phyloP scores from a whole-genome alignment of 2,329 filamentous ascomycete species.

The Mycosphaerella sp. region DNA sequence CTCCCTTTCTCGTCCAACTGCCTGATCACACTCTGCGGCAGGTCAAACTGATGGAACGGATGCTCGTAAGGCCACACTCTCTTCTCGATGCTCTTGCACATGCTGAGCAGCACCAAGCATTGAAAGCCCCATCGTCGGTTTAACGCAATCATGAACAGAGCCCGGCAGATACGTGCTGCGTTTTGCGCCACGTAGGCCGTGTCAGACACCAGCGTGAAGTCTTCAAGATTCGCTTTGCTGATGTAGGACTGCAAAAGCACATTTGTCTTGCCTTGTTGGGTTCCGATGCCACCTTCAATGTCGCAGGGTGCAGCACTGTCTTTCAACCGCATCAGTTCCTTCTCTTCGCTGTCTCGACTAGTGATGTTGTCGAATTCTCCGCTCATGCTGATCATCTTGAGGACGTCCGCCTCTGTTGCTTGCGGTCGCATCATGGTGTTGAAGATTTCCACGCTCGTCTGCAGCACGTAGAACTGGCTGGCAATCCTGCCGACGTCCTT shows the following conservation, averaged over 20 bases:
- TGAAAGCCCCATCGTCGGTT: constrained; percentile 95
- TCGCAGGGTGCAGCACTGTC: constrained; percentile 68
- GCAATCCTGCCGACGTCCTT: constrained; percentile 97
- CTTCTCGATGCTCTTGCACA: constrained; percentile 97
- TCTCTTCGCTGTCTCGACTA: constrained; percentile 79
- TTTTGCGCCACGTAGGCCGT: constrained; percentile 94
- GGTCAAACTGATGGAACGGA: constrained; percentile 88
- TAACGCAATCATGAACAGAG: constrained; percentile 93
- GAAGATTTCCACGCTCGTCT: constrained; percentile 92
- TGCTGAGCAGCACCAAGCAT: constrained; percentile 79
- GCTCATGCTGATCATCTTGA: constrained; percentile 96
- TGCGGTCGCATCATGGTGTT: constrained; percentile 86
- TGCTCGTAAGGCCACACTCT: constrained; percentile 93
- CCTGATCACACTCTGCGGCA: constrained; percentile 74
- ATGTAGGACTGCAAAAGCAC: constrained; percentile 93
- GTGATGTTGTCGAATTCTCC: constrained; percentile 98
- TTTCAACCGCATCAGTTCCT: constrained; percentile 71
- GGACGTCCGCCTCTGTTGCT: constrained; percentile 81
- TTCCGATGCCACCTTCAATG: constrained; percentile 60
- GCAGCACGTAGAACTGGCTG: constrained; percentile 92
- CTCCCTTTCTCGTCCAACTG: constrained; percentile 77
- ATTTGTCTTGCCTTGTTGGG: constrained; percentile 86
- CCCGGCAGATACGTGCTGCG: constrained; percentile 85
- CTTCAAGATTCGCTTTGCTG: constrained; percentile 76
- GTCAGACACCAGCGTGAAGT: constrained; percentile 89